These are phyloP conservation scores for Monosporascus sp. DNA, from an alignment of 2,329 filamentous ascomycete genomes.

Conservation along the genomic window DNA sequence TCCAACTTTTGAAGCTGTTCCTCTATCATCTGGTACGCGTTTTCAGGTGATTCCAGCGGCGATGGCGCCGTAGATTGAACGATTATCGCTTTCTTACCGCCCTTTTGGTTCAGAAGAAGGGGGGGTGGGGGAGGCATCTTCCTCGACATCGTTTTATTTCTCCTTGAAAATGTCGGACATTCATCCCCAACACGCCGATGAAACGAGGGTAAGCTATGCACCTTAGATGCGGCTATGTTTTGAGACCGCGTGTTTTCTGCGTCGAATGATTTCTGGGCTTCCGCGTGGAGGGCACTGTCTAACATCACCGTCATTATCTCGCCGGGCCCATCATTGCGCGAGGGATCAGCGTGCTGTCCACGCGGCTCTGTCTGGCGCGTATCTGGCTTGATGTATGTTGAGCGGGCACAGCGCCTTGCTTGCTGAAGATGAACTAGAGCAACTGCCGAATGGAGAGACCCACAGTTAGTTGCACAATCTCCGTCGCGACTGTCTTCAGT, in stretches of 20 bases:
- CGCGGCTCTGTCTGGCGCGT: conserved; percentile 8
- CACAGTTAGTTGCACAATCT: conserved; percentile 42
- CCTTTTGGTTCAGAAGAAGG: conserved; percentile 41
- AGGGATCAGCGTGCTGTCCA: background rate
- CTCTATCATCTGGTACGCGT: conserved; percentile 46
- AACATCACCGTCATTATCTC: conserved; percentile 42
- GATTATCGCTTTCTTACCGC: conserved; percentile 37
- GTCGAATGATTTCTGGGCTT: conserved; percentile 22
- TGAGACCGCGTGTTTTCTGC: conserved; percentile 18
- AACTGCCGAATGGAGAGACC: conserved; percentile 45
- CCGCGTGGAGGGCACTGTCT: conserved; percentile 25
- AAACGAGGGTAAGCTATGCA: conserved; percentile 31
- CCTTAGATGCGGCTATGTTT: conserved; percentile 11
- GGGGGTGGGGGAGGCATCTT: conserved; percentile 54
- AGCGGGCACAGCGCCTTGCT: conserved; percentile 34
- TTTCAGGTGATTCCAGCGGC: conserved; percentile 47
- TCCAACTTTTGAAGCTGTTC: conserved; percentile 48
- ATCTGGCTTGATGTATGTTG: conserved; percentile 34
- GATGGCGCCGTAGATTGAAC: conserved; percentile 46
- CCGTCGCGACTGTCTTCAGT: conserved; percentile 34
- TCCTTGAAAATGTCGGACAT: conserved; percentile 55
- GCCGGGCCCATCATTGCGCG: conserved; percentile 1
- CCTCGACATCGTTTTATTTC: conserved; percentile 38
- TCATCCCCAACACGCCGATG: conserved; percentile 56
- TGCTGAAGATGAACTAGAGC: conserved; percentile 39